Base-by-base conservation (phyloP, 2,329 filamentous ascomycete species). In the Arthrobotrys sphaeroides region DNA sequence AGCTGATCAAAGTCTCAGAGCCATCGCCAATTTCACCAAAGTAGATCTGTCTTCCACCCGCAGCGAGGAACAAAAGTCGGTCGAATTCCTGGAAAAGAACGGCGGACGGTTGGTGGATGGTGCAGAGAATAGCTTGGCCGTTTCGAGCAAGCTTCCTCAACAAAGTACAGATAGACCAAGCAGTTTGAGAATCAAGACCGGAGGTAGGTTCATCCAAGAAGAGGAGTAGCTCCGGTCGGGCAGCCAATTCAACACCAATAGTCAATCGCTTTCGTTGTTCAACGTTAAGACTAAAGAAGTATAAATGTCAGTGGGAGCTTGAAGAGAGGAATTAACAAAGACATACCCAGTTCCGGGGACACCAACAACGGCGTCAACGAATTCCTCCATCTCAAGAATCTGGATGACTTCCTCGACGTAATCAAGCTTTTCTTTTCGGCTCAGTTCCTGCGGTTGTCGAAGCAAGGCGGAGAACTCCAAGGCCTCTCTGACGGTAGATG, bases 21-120 rank as follows among this genome's bases (percentile, higher is more conserved):
- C 95, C 91, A 60, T 88, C 86, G 55, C 93, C 93, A 45, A 96
- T 90, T 72, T 94, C 90, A 18, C 92, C 92, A 80, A 95, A 94
- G 84, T 96, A 96, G 57, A 96, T 91, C 51, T 91, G 91, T 65
- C 90, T 87, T 2, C 93, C 93, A 73, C 93, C 93, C 42, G 88
- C 87, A 82, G 94, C 89, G 1, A 96, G 86, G 1, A 96, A 86
- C 3, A 96, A 84, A 1, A 97, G 86, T 10, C 92, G 88, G 81
- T 96, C 93, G 78, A 96, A 97, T 82, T 93, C 90, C 82, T 95
- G 91, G 79, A 97, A 96, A 0, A 96, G 85, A 0, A 91, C 89
- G 13, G 91, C 91, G 78, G 93, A 94, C 0, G 93, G 93, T 81
- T 96, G 93, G 82, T 96, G 93, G 77, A 96, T 96, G 0, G 93